phyloP scores from a whole-genome alignment of 2,329 filamentous ascomycete species.

The Hymenoscyphus fraxineus region DNA sequence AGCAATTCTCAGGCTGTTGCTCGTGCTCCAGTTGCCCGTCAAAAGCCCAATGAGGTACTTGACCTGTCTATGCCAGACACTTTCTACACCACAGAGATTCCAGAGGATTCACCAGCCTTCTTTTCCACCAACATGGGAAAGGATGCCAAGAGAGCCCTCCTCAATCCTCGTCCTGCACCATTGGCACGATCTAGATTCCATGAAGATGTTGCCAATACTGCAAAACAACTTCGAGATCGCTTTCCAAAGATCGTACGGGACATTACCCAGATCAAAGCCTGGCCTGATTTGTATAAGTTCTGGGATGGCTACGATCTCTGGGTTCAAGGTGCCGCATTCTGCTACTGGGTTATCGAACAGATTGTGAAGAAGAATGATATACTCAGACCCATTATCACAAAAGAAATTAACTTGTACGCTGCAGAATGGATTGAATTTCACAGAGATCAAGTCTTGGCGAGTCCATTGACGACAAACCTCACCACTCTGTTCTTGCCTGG shows the following conservation, averaged over 20 bases:
- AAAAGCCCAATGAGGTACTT: no score
- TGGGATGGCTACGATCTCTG: slow-evolving; percentile 35
- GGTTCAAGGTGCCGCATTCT: slow-evolving; percentile 30
- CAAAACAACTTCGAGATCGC: slow-evolving; percentile 10
- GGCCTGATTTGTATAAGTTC: slow-evolving; percentile 32
- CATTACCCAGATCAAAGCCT: slow-evolving; percentile 17
- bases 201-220: slow-evolving; percentile 14
- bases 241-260: slow-evolving; percentile 18
- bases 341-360: slow-evolving; percentile 29
- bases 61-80: not conserved
- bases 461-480: slow-evolving; percentile 4
- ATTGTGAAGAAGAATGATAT: slow-evolving; percentile 20
- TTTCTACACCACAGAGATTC: slow-evolving; percentile 16
- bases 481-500: slow-evolving; percentile 10
- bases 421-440: slow-evolving; percentile 18
- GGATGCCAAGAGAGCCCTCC: slow-evolving; percentile 14
- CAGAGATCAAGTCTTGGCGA: slow-evolving; percentile 3
- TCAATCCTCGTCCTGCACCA: slow-evolving; percentile 5
- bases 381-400: not conserved
- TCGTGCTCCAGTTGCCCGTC: no score
- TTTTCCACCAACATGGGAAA: slow-evolving; percentile 24
- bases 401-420: slow-evolving; percentile 21
- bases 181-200: slow-evolving; percentile 17
- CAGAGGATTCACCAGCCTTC: slow-evolving; percentile 13
- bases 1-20: not conserved